phyloP scores from a whole-genome alignment of 2,329 filamentous ascomycete genomes.

The Arachnomyces sp. region DNA sequence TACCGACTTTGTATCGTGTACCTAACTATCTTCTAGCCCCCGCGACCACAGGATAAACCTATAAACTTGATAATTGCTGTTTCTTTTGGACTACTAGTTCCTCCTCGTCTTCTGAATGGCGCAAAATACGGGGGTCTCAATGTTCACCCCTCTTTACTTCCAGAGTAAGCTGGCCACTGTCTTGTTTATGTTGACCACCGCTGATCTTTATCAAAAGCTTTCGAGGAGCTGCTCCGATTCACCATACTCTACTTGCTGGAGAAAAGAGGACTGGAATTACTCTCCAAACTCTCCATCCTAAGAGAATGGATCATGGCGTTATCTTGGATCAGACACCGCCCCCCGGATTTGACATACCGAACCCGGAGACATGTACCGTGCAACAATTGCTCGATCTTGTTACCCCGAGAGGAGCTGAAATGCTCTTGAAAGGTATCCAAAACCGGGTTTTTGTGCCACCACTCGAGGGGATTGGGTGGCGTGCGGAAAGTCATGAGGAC shows the following conservation, averaged over 20 bases:
- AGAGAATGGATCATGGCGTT: constrained; percentile 68
- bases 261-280: constrained; percentile 63
- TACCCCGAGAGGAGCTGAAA: constrained; percentile 57
- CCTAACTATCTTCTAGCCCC: constrained; percentile 41
- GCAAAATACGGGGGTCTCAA: constrained; percentile 84
- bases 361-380: constrained; percentile 42
- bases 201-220: constrained; percentile 46
- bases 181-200: background rate
- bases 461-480: constrained; percentile 31
- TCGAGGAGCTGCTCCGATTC: constrained; percentile 76
- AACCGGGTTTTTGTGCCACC: constrained; percentile 59
- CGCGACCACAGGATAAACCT: constrained; percentile 34
- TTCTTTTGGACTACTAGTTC: constrained; percentile 88
- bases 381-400: constrained; percentile 48
- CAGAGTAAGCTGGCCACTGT: constrained; percentile 51
- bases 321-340: constrained; percentile 63
- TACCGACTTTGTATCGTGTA: constrained; percentile 4
- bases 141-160: constrained; percentile 84
- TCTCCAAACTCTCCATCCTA: constrained; percentile 75
- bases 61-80: constrained; percentile 83
- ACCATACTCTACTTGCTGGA: constrained; percentile 67
- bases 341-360: constrained; percentile 43
- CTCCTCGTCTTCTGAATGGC: constrained; percentile 60
- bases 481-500: constrained; percentile 15
- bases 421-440: constrained; percentile 62